phyloP scores from a whole-genome alignment of 2,329 filamentous ascomycete genomes.

The Orbilia javanica region DNA sequence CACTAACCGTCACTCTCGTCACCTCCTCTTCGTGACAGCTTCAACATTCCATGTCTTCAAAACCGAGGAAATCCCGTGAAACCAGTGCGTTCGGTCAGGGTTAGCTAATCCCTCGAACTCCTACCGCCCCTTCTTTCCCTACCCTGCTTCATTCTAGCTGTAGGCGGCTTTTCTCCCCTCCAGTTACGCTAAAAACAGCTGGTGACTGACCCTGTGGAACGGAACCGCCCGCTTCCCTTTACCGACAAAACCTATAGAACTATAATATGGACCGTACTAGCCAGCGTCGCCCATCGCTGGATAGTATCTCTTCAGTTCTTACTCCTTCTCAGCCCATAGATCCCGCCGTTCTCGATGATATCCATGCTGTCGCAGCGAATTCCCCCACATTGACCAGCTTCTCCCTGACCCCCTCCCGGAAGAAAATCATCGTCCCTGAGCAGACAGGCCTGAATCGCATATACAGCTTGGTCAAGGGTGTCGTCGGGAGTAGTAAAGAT shows the following conservation, averaged over 20 bases:
- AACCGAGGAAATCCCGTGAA: constrained; percentile 39
- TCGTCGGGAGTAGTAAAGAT: constrained; percentile 48
- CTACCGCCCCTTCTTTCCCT: background rate
- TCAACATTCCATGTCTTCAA: constrained; percentile 51
- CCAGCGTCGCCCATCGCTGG: constrained; percentile 48
- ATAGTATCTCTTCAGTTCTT: constrained; percentile 51
- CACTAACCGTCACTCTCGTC: background rate
- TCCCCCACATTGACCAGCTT: constrained; percentile 51
- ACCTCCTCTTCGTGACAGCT: background rate
- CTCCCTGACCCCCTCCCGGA: constrained; percentile 44
- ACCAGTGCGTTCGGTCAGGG: constrained; percentile 52
- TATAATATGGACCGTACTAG: constrained; percentile 46
- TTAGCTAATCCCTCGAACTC: constrained; percentile 26
- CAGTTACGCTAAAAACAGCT: background rate
- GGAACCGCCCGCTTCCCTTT: background rate
- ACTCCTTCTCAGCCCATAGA: constrained; percentile 50
- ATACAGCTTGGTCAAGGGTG: constrained; percentile 53
- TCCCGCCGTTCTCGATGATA: constrained; percentile 51
- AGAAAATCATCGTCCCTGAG: constrained; percentile 42
- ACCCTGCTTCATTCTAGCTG: background rate
- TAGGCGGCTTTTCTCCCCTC: constrained; percentile 24
- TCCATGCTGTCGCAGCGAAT: constrained; percentile 51
- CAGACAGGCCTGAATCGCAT: constrained; percentile 55
- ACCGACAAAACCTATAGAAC: background rate
- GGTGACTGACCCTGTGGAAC: constrained; percentile 13